These are phyloP conservation scores for Trichosporon sp. DNA, from an alignment of 1,284 basidiomycete species.

Conservation along the genomic window DNA sequence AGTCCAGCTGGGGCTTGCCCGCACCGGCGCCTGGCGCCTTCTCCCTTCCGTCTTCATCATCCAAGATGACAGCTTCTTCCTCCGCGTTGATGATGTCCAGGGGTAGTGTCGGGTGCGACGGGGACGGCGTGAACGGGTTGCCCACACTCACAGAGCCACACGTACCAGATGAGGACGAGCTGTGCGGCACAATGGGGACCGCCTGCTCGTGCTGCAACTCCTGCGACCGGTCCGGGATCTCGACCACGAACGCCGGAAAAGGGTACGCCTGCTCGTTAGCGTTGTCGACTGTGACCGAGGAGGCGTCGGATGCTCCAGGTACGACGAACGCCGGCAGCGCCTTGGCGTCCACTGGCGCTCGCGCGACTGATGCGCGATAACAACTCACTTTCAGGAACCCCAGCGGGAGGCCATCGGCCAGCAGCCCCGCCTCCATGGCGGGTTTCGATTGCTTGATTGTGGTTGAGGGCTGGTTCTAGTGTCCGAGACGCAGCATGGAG, in stretches of 20 bases:
- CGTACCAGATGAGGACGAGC: conserved; percentile 7
- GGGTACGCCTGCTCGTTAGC: conserved; percentile 23
- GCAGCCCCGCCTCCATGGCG: not conserved
- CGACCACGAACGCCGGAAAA: conserved; percentile 20
- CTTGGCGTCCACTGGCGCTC: not conserved
- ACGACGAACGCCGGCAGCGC: not conserved
- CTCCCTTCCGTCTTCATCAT: no score
- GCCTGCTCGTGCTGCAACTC: not conserved
- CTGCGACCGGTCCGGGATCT: not conserved
- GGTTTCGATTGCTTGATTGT: not conserved
- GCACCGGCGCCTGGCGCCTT: no score
- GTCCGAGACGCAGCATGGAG: not conserved
- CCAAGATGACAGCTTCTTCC: not conserved
- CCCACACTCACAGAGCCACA: not conserved
- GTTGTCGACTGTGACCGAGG: not conserved
- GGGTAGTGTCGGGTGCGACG: not conserved
- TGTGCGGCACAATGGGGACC: not conserved
- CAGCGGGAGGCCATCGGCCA: not conserved
- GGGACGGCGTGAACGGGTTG: not conserved
- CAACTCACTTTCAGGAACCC: not conserved
- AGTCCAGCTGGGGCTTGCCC: not conserved
- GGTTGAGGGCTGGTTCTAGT: not conserved
- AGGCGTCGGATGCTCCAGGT: no score
- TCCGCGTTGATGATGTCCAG: not conserved
- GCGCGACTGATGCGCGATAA: not conserved